phyloP scores from a whole-genome alignment of 768 basidiomycete species.

The Boletus bicolor region DNA sequence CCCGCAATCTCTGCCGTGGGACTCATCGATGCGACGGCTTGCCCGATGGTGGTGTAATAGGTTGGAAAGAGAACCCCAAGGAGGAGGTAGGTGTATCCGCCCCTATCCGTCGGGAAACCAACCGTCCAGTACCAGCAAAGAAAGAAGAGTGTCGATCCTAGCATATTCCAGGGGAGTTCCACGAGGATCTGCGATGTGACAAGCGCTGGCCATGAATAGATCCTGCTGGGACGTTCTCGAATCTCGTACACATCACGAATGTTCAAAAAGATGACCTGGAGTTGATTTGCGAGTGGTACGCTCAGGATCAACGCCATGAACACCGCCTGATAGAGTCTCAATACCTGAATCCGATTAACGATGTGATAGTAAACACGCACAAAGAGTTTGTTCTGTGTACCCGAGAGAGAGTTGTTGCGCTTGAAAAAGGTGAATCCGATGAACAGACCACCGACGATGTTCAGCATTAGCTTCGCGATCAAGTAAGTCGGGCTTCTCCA shows the following conservation, averaged over 20 bases:
- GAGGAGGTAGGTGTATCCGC: constrained; percentile 58
- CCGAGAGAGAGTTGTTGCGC: constrained; percentile 50
- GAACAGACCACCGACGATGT: constrained; percentile 52
- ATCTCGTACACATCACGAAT: constrained; percentile 63
- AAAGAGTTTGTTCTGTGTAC: constrained; percentile 65
- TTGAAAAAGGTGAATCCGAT: constrained; percentile 64
- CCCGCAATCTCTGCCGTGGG: constrained; percentile 59
- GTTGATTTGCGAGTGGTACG: constrained; percentile 58
- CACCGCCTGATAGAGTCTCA: constrained; percentile 37
- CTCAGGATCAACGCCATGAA: constrained; percentile 52
- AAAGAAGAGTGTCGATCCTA: constrained; percentile 57
- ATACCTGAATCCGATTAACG: neutral
- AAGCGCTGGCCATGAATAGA: constrained; percentile 64
- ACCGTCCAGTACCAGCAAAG: constrained; percentile 72
- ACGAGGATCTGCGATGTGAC: constrained; percentile 52
- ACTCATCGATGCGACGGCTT: constrained; percentile 59
- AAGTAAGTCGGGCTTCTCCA: constrained; percentile 62
- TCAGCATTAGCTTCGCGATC: constrained; percentile 55
- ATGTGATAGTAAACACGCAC: constrained; percentile 34
- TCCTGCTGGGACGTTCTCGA: constrained; percentile 60
- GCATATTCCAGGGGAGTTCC: constrained; percentile 61
- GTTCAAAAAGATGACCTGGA: constrained; percentile 58
- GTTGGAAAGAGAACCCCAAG: constrained; percentile 52
- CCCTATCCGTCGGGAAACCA: constrained; percentile 51
- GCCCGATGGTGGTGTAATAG: constrained; percentile 61